Evolutionary conservation across 73 alveolate species (phyloP).

Genomic region (Tetrahymena elliotti): DNA sequence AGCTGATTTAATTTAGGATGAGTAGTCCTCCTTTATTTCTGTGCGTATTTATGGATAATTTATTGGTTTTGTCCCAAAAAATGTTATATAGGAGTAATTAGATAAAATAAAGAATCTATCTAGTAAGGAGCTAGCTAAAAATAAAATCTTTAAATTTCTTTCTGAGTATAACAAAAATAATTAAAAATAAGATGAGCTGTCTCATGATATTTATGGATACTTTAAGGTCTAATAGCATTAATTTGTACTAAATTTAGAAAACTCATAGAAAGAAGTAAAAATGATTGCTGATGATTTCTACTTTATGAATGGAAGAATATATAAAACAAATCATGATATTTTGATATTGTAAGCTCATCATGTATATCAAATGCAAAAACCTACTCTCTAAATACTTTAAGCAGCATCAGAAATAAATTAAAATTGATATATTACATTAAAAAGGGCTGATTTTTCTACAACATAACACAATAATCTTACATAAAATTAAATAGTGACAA

Average conservation of each 20-base stretch:
- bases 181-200: neutral
- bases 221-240: neutral
- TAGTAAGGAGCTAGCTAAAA: neutral
- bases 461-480: neutral
- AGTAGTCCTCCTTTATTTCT: neutral
- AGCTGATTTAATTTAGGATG: neutral
- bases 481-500: neutral
- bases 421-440: neutral
- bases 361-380: neutral
- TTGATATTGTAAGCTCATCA: neutral
- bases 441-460: neutral
- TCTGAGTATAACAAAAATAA: neutral
- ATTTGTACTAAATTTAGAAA: neutral
- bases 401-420: neutral
- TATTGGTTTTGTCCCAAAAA: neutral
- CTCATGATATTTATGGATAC: neutral
- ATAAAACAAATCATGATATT: neutral
- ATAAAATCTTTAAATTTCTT: neutral
- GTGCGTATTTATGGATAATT: neutral
- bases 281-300: neutral
- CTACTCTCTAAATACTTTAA: neutral
- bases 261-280: neutral
- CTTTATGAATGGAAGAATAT: neutral
- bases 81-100: neutral
- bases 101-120: neutral